Base-by-base conservation (phyloP, 2,329 filamentous ascomycete species). In the Colletotrichum zoysiae region DNA sequence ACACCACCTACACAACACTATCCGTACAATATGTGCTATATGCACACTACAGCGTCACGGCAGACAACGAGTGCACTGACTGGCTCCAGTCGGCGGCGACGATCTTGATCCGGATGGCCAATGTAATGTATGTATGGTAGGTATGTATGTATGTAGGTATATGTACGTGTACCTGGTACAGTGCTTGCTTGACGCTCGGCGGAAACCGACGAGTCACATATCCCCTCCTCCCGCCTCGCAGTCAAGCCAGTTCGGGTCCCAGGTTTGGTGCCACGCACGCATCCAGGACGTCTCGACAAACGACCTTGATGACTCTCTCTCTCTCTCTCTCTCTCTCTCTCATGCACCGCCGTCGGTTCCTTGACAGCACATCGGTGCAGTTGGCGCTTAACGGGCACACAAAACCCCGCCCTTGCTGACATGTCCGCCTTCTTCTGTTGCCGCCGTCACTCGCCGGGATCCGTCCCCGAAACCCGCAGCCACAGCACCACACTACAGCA, bases 291-390 rank as follows among this genome's bases (percentile, higher is more conserved):
- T 30, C 50, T 20, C 57, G 33, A 53, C 53, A 53, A 30, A 46
- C 48, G 14, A 53, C 33, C 30, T 35, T 62, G 44, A 57, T 57
- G 50, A 57, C 56, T 60, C 58, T 60, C 26, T 26, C 3, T 26
- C 35, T 60, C 58, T 60, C 56, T 60, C 58, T 60, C 56, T 60
- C 58, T 60, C 56, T 60, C 58, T 60, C 26, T 26, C 3, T 26
- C 35, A 68, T 68, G 65, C 65, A 50, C 50, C 30, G 30, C 30
- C 53, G 40, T 40, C 65, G 26, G 38, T 44, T 59, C 51, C 44
- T 51, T 68, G 69, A 71, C 69, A 71, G 56, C 69, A 68, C 69
- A 71, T 51, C 65, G 53, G 53, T 63, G 69, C 69, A 71, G 65
- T 59, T 64, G 69, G 65, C 69, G 69, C 69, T 63, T 58, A 68